Evolutionary conservation across 257 asterid species (phyloP), one percentile per base, ranked within the genome.

Genomic region (Gentiana dahurica): DNA sequence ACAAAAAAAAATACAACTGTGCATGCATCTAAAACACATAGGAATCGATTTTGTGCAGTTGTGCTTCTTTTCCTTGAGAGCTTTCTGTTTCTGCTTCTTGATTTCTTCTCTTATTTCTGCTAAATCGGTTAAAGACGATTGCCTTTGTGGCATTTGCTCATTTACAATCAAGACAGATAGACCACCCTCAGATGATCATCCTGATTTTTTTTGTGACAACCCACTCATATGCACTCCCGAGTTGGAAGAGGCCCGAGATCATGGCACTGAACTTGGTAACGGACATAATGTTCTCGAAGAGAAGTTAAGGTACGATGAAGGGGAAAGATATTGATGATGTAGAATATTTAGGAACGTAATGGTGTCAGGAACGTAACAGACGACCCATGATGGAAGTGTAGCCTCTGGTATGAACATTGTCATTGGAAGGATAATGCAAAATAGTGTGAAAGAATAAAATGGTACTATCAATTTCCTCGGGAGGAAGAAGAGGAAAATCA

Each of bases 321-420:
- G 97, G 97, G 57, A 89, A 85, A 52, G 97, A 24, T 73, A 82
- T 10, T 89, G 95, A 36, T 84, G 81, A 49, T 94, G 97, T 63
- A 89, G 82, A 62, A 89, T 89, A 79, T 79, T 83, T 34, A 89
- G 69, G 60, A 86, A 70, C 24, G 97, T 86, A 76, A 89, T 75
- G 3, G 86, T 68, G 45, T 95, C 97, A 2, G 97, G 97, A 69
- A 89, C 69, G 74, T 86, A 89, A 72, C 89, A 86, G 45, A 86
- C 95, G 4, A 89, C 95, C 97, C 95, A 89, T 50, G 71, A 67
- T 34, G 95, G 95, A 35, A 89, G 79, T 69, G 81, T 77, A 39
- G 97, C 95, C 74, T 89, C 97, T 1, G 97, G 97, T 24, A 89
- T 79, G 84, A 89, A 89, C 94, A 89, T 86, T 47, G 95, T 83